phyloP scores from a whole-genome alignment of 2,329 filamentous ascomycete genomes.

The Fusarium tanahbumbuense region DNA sequence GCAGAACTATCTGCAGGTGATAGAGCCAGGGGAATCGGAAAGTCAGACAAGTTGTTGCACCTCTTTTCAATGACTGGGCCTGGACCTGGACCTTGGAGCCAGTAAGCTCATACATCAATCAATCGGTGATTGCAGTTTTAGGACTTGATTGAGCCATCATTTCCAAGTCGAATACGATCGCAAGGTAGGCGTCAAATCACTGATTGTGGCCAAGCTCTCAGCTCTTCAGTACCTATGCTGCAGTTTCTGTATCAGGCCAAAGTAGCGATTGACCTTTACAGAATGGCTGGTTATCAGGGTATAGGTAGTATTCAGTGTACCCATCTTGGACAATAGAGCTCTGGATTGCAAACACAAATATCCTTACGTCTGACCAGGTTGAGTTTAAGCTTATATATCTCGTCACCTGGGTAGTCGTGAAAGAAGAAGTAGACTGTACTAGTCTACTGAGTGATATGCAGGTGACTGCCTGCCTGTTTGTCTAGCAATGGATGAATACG shows the following conservation, averaged over 20 bases:
- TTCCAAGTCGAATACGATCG: constrained; percentile 7
- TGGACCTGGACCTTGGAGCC: constrained; percentile 19
- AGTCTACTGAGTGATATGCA: not conserved
- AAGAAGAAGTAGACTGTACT: not conserved
- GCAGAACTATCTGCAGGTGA: constrained; percentile 43
- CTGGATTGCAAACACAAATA: not conserved
- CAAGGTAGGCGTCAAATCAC: constrained; percentile 8
- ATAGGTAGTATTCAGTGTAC: not conserved
- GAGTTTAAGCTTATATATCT: not conserved
- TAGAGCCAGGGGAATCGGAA: constrained; percentile 12
- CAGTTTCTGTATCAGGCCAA: not conserved
- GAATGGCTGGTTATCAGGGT: not conserved
- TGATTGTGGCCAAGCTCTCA: not conserved
- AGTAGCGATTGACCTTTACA: not conserved
- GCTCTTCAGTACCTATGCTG: not conserved
- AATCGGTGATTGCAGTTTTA: constrained; percentile 38
- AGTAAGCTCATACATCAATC: constrained; percentile 20
- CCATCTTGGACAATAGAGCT: not conserved
- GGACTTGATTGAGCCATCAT: constrained; percentile 9
- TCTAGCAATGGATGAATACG: not conserved
- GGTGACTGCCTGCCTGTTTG: not conserved
- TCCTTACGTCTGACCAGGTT: not conserved
- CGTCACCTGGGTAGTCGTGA: not conserved
- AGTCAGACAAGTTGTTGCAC: constrained; percentile 27
- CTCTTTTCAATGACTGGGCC: not conserved